Evolutionary conservation across 2,329 filamentous ascomycete genomes (phyloP), one percentile per base, ranked within the genome.

Genomic region (Zymoseptoria pseudotritici): DNA sequence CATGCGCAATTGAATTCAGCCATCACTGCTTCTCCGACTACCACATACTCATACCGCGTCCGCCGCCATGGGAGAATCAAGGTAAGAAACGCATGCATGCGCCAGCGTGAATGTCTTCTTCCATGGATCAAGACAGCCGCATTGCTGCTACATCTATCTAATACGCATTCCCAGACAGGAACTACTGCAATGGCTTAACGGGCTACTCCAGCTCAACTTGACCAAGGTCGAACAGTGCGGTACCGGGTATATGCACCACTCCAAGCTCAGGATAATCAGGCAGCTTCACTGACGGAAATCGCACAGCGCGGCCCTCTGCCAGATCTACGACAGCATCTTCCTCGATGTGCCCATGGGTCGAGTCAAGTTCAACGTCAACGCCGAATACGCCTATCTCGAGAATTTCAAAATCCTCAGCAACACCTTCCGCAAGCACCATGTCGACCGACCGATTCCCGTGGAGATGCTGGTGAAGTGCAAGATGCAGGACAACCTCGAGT

Each of bases 401-500:
- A 99, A 99, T 77, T 99, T 97, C 83, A 99, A 99, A 78, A 82
- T 97, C 69, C 82, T 99, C 67, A 93, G 97, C 79, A 93, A 91
- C 75, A 82, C 84, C 66, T 97, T 97, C 73, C 82, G 86, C 63
- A 89, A 89, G 76, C 92, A 97, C 78, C 81, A 86, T 65, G 83
- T 99, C 79, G 92, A 97, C 70, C 91, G 91, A 74, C 88, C 89
- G 26, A 87, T 99, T 69, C 91, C 91, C 61, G 91, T 97, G 74
- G 86, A 96, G 76, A 81, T 83, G 60, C 86, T 99, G 61, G 85
- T 94, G 70, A 99, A 97, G 78, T 99, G 94, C 83, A 97, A 96
- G 82, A 99, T 99, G 93, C 94, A 99, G 83, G 94, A 99, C 77
- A 99, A 99, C 80, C 89, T 99, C 70, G 94, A 97, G 74, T 99